These are phyloP conservation scores for Sporothrix brunneoviolacea DNA, from an alignment of 2,329 filamentous ascomycete species.

Conservation along the genomic window DNA sequence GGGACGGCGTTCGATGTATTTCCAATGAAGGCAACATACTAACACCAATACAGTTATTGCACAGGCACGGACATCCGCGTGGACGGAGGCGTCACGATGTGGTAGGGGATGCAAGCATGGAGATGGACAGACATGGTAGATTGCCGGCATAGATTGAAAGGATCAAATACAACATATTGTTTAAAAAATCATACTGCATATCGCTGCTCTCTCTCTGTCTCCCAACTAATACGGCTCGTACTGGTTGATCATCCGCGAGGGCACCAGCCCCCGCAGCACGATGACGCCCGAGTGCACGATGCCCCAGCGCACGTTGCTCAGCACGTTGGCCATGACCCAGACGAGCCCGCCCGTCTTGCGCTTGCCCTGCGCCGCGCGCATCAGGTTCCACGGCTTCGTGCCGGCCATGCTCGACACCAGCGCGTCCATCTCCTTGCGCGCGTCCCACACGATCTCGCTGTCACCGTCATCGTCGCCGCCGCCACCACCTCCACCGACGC, in stretches of 20 bases:
- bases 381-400: not conserved
- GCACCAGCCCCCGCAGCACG: conserved; percentile 16
- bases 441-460: conserved; percentile 17
- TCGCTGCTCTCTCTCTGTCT: too few relatives aligned
- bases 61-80: conserved; percentile 15
- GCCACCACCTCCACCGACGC: not conserved
- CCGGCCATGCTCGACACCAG: conserved; percentile 8
- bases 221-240: conserved; percentile 10
- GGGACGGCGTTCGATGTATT: too few relatives aligned
- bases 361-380: not conserved
- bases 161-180: too few relatives aligned
- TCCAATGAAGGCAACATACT: not conserved
- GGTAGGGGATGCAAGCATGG: conserved; percentile 7
- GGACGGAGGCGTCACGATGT: conserved; percentile 17
- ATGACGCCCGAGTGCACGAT: conserved; percentile 17
- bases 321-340: conserved; percentile 17
- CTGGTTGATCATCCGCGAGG: conserved; percentile 15
- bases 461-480: not conserved
- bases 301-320: conserved; percentile 18
- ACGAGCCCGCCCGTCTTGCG: conserved; percentile 14
- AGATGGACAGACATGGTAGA: not conserved
- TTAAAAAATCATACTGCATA: too few relatives aligned
- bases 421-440: conserved; percentile 11
- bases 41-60: conserved; percentile 12
- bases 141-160: too few relatives aligned